Conservation (phyloP, 768 basidiomycete species). For the Lentinula raphanica region DNA sequence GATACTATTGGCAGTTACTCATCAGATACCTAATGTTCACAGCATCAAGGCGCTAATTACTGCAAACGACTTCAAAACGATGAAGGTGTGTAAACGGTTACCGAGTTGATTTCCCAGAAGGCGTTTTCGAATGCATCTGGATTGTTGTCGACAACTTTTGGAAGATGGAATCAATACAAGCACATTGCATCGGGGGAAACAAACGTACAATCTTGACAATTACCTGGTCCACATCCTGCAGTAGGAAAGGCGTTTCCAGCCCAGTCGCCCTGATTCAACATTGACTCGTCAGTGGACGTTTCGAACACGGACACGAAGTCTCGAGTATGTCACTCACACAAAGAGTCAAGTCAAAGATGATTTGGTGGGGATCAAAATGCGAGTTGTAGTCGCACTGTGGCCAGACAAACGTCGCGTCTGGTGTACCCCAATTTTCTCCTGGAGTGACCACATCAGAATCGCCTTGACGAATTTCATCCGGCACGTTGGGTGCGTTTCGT, state of each 20-base stretch:
- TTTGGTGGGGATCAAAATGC: constrained; percentile 47
- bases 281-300: neutral
- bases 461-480: constrained; percentile 30
- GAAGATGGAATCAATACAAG: neutral
- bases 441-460: constrained; percentile 8
- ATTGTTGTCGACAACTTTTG: constrained; percentile 57
- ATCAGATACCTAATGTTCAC: no score
- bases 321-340: constrained; percentile 37
- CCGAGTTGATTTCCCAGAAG: constrained; percentile 64
- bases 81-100: constrained; percentile 44
- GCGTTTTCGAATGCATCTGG: constrained; percentile 55
- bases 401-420: constrained; percentile 41
- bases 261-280: constrained; percentile 43
- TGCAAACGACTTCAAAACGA: neutral
- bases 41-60: neutral
- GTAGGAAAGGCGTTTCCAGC: constrained; percentile 37
- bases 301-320: neutral
- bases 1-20: no score
- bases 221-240: constrained; percentile 34
- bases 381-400: constrained; percentile 44
- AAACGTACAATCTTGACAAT: constrained; percentile 44
- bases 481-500: constrained; percentile 38
- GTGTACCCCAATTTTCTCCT: constrained; percentile 35
- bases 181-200: neutral
- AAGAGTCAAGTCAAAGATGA: constrained; percentile 58